Conservation (phyloP, 371 early-diverging fungal genomes). For the Rhizopus arrhizus region DNA sequence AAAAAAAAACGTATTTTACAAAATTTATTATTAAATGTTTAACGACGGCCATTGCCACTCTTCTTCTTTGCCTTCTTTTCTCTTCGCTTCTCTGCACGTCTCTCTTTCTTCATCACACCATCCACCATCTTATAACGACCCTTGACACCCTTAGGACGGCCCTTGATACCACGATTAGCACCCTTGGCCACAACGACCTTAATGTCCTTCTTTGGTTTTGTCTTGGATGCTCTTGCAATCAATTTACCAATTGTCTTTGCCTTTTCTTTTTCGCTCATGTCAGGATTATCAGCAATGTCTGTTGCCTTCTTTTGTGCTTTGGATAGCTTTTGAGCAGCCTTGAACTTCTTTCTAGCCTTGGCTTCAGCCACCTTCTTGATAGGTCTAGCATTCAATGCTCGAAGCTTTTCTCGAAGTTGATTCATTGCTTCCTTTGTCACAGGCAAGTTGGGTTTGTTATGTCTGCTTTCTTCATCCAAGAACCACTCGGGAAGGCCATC, state of each 20-base stretch:
- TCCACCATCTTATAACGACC: constrained; percentile 96
- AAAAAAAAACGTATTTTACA: constrained; percentile 1
- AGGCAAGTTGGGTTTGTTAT: constrained; percentile 87
- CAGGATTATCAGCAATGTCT: constrained; percentile 82
- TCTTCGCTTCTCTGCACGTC: constrained; percentile 79
- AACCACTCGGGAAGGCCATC: constrained; percentile 92
- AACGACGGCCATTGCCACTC: constrained; percentile 30
- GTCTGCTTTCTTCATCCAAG: constrained; percentile 85
- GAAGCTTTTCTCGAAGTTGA: constrained; percentile 76
- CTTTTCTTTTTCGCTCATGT: constrained; percentile 90
- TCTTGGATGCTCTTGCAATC: constrained; percentile 67
- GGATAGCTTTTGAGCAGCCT: constrained; percentile 69
- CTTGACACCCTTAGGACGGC: constrained; percentile 97
- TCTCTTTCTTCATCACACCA: constrained; percentile 90
- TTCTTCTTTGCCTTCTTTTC: constrained; percentile 60
- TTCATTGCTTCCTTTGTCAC: constrained; percentile 95
- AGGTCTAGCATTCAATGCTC: constrained; percentile 91
- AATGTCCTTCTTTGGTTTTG: constrained; percentile 76
- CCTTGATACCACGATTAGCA: constrained; percentile 80
- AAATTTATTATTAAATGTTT: constrained; percentile 9
- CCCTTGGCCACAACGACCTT: constrained; percentile 92
- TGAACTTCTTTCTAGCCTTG: constrained; percentile 93
- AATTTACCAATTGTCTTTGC: constrained; percentile 79
- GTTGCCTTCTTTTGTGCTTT: constrained; percentile 89
- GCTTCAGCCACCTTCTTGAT: constrained; percentile 99